Base-by-base conservation (phyloP, 768 basidiomycete species). In the Lyophyllum decastes region DNA sequence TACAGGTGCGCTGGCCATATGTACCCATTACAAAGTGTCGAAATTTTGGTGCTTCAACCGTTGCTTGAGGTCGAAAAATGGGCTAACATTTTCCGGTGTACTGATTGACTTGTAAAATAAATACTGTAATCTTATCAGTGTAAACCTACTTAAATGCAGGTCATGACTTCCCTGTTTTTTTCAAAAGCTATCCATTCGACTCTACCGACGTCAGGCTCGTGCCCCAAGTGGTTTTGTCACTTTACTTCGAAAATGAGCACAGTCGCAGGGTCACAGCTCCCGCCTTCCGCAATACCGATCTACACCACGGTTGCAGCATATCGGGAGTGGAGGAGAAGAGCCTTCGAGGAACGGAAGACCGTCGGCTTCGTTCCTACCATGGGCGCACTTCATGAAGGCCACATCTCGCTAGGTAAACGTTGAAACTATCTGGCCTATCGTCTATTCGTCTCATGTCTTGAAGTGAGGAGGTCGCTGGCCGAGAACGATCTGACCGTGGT, bases 291-390 rank as follows among this genome's bases (percentile, higher is more conserved):
- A 9, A 77, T 82, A 57, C 81, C 77, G 0, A 70, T 77, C 68
- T 82, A 93, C 61, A 82, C 77, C 9, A 84, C 88, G 0, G 78
- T 94, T 24, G 69, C 79, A 5, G 73, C 79, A 0, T 89, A 83
- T 65, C 80, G 92, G 38, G 72, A 75, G 76, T 99, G 97, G 96
- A 76, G 96, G 24, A 72, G 78, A 49, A 73, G 73, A 30, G 91
- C 86, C 0, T 84, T 83, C 57, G 76, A 80, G 0, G 73, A 77
- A 45, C 74, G 76, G 27, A 82, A 86, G 67, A 81, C 85, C 1
- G 93, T 99, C 5, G 97, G 97, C 0, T 92, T 91, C 57, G 94
- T 99, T n/a, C 85, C 97, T 0, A 99, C 97, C 11, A 98, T 98
- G 96, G 96, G 96, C 21, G 96, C 96, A 1, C 74, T 99, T 43